Percentiles rank a stretch among this genome's conserved stretches.
Evolutionary conservation across 78 protist genomes (phyloP).

Genomic region (Planoprotostelium fungivorum): DNA sequence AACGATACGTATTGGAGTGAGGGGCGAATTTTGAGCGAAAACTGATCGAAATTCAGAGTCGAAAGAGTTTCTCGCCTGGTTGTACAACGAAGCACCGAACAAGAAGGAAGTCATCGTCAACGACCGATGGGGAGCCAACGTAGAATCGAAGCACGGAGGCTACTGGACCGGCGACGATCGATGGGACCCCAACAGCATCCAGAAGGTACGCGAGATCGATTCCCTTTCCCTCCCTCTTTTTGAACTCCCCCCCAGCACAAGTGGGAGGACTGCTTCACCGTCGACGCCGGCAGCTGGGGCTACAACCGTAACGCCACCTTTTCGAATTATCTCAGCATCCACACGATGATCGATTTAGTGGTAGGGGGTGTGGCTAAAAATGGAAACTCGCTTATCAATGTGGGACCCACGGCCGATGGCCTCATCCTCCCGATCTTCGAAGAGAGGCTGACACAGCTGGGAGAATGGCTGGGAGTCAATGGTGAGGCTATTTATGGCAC

Average conservation of each 20-base stretch:
- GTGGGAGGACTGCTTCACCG: constrained; percentile 49
- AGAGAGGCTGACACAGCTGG: constrained; percentile 20
- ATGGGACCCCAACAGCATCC: constrained; percentile 10
- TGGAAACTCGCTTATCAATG: constrained; percentile 46
- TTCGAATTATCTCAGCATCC: background rate
- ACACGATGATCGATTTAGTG: constrained; percentile 16
- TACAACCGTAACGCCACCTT: constrained; percentile 24
- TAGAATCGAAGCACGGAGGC: constrained; percentile 28
- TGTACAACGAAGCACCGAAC: constrained; percentile 20
- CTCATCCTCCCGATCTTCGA: constrained; percentile 21
- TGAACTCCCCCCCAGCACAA: constrained; percentile 17
- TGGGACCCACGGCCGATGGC: constrained; percentile 54
- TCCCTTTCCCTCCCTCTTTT: too few species aligned
- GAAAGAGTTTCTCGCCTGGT: constrained; percentile 42
- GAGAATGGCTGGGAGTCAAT: constrained; percentile 32
- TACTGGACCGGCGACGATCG: constrained; percentile 25
- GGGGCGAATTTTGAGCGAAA: background rate
- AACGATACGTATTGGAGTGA: background rate
- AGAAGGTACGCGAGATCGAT: background rate
- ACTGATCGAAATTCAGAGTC: background rate
- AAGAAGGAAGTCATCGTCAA: constrained; percentile 44
- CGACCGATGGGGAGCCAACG: constrained; percentile 51
- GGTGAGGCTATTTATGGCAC: constrained; percentile 46
- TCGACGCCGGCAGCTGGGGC: constrained; percentile 28
- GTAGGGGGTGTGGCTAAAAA: constrained; percentile 20